phyloP scores from a whole-genome alignment of 1,139 yeast genomes.

The Yamadazyma sp. region DNA sequence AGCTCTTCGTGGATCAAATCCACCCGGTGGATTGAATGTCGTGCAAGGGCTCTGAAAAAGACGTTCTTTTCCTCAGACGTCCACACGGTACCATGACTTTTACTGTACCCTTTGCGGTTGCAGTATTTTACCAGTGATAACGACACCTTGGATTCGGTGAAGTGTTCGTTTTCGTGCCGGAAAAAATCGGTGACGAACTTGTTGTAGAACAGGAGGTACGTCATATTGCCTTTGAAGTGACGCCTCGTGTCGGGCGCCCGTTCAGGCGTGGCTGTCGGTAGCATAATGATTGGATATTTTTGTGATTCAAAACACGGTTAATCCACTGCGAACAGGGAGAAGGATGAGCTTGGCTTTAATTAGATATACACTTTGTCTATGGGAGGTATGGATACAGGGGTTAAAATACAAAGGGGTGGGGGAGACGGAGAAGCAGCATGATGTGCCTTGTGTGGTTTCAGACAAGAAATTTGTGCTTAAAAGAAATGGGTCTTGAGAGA shows the following conservation, averaged over 20 bases:
- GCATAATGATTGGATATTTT: no score
- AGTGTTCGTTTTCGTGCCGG: conserved; percentile 6
- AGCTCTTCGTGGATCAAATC: conserved; percentile 39
- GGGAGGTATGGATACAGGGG: no score
- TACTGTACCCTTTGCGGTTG: conserved; percentile 6
- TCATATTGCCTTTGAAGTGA: conserved; percentile 20
- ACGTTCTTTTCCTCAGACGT: conserved; percentile 21
- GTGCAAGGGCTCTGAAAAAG: conserved; percentile 33
- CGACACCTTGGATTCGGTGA: conserved; percentile 6
- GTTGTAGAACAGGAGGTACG: conserved; percentile 25
- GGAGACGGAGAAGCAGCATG: no score
- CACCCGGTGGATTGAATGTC: conserved; percentile 50
- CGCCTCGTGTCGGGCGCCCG: conserved; percentile 7
- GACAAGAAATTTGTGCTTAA: no score
- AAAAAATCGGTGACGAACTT: conserved; percentile 20
- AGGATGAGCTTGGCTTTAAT: no score
- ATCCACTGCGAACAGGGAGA: no score
- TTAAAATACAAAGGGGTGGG: no score
- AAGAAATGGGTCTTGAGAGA: no score
- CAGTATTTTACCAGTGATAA: conserved; percentile 2
- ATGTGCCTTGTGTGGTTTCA: no score
- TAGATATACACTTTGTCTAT: no score
- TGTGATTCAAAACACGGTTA: no score
- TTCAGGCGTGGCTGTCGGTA: not conserved
- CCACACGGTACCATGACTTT: conserved; percentile 22